Conservation (phyloP, 2,329 filamentous ascomycete species). For the Hymenoscyphus fructigenus region DNA sequence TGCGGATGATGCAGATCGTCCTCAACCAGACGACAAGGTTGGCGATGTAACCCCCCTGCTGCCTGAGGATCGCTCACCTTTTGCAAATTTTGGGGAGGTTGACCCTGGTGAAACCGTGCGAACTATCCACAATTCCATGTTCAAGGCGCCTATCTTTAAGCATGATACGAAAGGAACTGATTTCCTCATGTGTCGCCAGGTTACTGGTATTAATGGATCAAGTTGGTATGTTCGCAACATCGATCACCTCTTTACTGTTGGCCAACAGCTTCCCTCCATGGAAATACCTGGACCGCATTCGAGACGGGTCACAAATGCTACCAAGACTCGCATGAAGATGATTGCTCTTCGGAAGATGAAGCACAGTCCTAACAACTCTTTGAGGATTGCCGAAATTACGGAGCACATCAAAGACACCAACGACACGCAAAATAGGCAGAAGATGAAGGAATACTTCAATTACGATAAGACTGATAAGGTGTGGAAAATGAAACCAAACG, state of each 20-base stretch:
- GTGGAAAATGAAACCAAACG: slow-evolving; percentile 75
- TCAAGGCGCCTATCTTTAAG: slow-evolving; percentile 87
- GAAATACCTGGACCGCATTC: slow-evolving; percentile 94
- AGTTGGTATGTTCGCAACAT: slow-evolving; percentile 84
- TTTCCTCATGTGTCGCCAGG: slow-evolving; percentile 82
- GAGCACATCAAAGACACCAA: slow-evolving; percentile 90
- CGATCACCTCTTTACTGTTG: slow-evolving; percentile 86
- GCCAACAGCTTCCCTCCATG: slow-evolving; percentile 87
- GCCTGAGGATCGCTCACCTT: slow-evolving; percentile 93
- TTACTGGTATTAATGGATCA: slow-evolving; percentile 74
- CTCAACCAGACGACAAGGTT: slow-evolving; percentile 58
- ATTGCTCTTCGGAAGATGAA: slow-evolving; percentile 86
- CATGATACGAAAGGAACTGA: slow-evolving; percentile 77
- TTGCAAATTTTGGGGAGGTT: slow-evolving; percentile 91
- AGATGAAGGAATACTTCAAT: slow-evolving; percentile 92
- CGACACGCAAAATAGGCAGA: slow-evolving; percentile 93
- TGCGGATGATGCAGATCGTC: slow-evolving; percentile 51
- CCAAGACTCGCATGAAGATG: slow-evolving; percentile 96
- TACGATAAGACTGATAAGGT: slow-evolving; percentile 83
- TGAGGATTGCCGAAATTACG: slow-evolving; percentile 81
- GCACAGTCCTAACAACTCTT: slow-evolving; percentile 66
- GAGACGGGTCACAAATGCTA: slow-evolving; percentile 92
- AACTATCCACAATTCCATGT: slow-evolving; percentile 94
- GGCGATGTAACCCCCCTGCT: slow-evolving; percentile 87
- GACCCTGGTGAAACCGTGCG: slow-evolving; percentile 87